phyloP scores from a whole-genome alignment of 176 grass and related monocot genomes.

The Eremochloa ophiuroides region DNA sequence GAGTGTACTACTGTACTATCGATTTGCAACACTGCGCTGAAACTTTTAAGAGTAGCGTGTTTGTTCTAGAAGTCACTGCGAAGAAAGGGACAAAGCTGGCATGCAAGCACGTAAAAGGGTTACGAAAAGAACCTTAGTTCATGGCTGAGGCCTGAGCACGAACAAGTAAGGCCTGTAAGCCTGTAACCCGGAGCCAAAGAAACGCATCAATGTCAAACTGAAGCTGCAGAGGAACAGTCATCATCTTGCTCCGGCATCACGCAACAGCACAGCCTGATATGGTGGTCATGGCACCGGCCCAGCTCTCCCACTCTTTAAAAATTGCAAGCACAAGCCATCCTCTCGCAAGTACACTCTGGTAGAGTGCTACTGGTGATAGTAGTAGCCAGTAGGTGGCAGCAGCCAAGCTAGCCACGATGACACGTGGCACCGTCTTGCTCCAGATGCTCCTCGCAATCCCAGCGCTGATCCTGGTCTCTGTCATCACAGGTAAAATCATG shows the following conservation, averaged over 20 bases:
- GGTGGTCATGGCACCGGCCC: background rate
- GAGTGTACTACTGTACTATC: background rate
- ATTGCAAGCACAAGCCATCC: background rate
- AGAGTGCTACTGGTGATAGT: background rate
- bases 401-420: constrained; percentile 11
- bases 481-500: background rate
- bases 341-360: background rate
- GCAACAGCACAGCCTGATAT: background rate
- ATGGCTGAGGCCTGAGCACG: background rate
- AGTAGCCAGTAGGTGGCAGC: background rate
- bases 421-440: background rate
- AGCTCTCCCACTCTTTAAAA: background rate
- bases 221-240: background rate
- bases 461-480: background rate
- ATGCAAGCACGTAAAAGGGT: constrained; percentile 18
- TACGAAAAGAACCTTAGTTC: constrained; percentile 15
- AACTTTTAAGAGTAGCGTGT: background rate
- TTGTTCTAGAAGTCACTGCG: constrained; percentile 27
- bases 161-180: background rate
- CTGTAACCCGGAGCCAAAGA: constrained; percentile 39
- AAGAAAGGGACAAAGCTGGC: constrained; percentile 55
- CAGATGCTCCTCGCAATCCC: constrained; percentile 22
- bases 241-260: constrained; percentile 10
- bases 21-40: background rate
- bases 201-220: constrained; percentile 51